Base-by-base conservation (phyloP, 208 protist species). In the Porcisia deanei region DNA sequence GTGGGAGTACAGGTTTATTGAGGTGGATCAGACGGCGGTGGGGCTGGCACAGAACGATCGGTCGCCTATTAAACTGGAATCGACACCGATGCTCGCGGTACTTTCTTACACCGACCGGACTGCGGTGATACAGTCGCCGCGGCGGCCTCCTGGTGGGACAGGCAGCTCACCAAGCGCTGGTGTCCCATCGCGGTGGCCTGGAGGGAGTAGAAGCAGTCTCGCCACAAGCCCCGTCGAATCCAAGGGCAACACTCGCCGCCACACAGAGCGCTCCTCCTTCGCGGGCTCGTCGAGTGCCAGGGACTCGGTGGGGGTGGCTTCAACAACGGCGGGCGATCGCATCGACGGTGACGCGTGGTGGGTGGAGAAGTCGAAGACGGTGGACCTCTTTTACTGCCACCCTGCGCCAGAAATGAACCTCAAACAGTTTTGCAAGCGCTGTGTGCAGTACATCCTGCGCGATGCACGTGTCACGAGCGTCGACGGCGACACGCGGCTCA, bases 1-100 rank as follows among this genome's bases (percentile, higher is more conserved):
- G 68, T 97, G 93, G 93, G 85, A 94, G 76, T 85, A 76, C 64
- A 81, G 76, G 47, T 97, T 97, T 72, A 97, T 97, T 70, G 93
- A 97, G 66, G 84, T 90, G 14, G 86, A 88, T 49, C 41, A 72
- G 80, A 85, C 77, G 3, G 79, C 79, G 20, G 71, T 71, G 41
- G 73, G 79, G 37, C 39, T 76, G 54, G 74, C 79, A 20, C 74
- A 76, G 74, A 60, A 64, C 34, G 66, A 60, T n/a, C 59, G 10
- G 74, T 7, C 54, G n/a, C 74, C 25, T 16, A 18, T 47, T 7
- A 20, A 53, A 45, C 14, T n/a, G 12, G 72, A 74, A 10, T 60
- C 47, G n/a, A 61, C 72, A 52, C 72, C 73, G 78, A 82, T 82
- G 78, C 66, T 82, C 57, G 54, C 90, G 55, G 75, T 84, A 7